Base-by-base conservation (phyloP, 2,329 filamentous ascomycete species). In the Falciphora oryzae region DNA sequence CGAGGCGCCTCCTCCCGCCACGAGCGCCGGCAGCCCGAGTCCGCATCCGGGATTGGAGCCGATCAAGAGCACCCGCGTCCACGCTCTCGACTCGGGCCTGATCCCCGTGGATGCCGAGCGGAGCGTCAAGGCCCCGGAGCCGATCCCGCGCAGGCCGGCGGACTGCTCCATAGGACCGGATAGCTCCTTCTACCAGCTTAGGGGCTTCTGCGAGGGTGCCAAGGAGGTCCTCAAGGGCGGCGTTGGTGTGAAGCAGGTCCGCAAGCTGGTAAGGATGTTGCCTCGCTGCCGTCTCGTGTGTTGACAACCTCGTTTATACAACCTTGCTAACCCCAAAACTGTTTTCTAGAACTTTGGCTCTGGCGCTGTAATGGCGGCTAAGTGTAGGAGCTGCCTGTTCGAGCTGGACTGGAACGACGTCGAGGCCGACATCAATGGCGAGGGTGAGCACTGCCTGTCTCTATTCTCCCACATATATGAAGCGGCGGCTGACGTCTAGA, bases 181-280 rank as follows among this genome's bases (percentile, higher is more conserved):
- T 13, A 83, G 82, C 67, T 85, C 83, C 0, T 85, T 85, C 67
- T 79, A 82, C 62, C 73, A 79, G 13, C 74, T 81, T 53, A 84
- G 83, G 64, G 83, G 83, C 1, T 85, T 86, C 68, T 86, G 84
- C 58, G 78, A 80, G 27, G 83, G 83, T 1, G 83, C 83, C 8
- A 79, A 79, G 60, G 81, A 83, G 22, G 78, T 81, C 1, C 72
- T 80, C 32, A 75, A 75, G 50, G 83, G 83, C 1, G 79, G 78
- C 2, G 71, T 78, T 4, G 83, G 83, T 8, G 77, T 85, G 60
- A 82, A 79, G 69, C 82, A 79, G 68, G 77, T 80, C 4, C 81
- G 80, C 69, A 81, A 82, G 66, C 77, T 81, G 35, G 80, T 83
- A 65, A 70, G 78, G 68, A 11, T 56, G 7, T n/a, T 25, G 2